These are phyloP conservation scores for Westerdykella aurantiaca DNA, from an alignment of 2,329 filamentous ascomycete species.

Conservation along the genomic window DNA sequence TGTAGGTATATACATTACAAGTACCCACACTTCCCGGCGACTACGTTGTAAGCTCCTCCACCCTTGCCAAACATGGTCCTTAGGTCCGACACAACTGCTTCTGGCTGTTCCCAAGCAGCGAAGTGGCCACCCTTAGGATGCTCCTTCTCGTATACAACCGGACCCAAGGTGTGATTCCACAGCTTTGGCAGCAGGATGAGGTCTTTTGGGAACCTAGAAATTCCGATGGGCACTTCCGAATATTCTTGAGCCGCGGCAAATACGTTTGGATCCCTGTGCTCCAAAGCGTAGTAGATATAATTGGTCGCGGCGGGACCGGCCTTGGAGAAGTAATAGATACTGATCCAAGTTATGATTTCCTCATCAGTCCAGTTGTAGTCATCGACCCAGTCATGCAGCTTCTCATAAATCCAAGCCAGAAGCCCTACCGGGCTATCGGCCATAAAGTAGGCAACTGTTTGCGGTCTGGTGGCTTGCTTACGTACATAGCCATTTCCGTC, in stretches of 20 bases:
- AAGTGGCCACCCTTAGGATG: slow-evolving; percentile 50
- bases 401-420: slow-evolving; percentile 71
- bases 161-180: slow-evolving; percentile 5
- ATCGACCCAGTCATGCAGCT: slow-evolving; percentile 68
- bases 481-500: slow-evolving; percentile 53
- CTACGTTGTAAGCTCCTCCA: slow-evolving; percentile 2
- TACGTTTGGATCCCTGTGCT: slow-evolving; percentile 2
- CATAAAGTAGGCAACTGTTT: slow-evolving; percentile 62
- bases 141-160: slow-evolving; percentile 11
- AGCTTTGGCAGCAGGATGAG: slow-evolving; percentile 4
- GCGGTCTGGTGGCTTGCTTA: slow-evolving; percentile 59
- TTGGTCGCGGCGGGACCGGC: slow-evolving; percentile 56
- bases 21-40: not conserved
- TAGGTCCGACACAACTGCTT: slow-evolving; percentile 47
- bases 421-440: slow-evolving; percentile 63
- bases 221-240: not conserved
- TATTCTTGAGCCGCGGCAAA: slow-evolving; percentile 1
- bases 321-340: slow-evolving; percentile 61
- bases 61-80: slow-evolving; percentile 39
- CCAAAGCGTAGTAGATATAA: slow-evolving; percentile 61
- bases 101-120: slow-evolving; percentile 51
- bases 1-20: too few relatives aligned
- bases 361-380: slow-evolving; percentile 64
- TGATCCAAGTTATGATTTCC: slow-evolving; percentile 66
- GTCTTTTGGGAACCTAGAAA: slow-evolving; percentile 8